phyloP scores from a whole-genome alignment of 1,284 basidiomycete species.

The Ustilago cynodontis region DNA sequence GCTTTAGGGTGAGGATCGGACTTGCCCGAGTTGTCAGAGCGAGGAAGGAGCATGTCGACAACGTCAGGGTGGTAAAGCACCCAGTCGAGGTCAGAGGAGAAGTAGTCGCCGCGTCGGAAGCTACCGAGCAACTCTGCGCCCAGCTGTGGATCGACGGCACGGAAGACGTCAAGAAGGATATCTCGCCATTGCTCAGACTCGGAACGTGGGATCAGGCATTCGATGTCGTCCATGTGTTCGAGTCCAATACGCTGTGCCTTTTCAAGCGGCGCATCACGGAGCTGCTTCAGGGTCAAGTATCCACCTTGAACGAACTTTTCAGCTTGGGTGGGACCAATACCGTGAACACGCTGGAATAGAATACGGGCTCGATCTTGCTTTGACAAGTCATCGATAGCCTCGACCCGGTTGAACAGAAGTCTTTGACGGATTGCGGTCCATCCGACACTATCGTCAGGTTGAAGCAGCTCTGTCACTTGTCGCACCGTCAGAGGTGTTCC shows the following conservation, averaged over 20 bases:
- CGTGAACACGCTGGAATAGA: conserved; percentile 37
- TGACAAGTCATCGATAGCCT: conserved; percentile 23
- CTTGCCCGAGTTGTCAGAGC: conserved; percentile 5
- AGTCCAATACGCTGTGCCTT: conserved; percentile 36
- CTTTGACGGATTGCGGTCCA: conserved; percentile 34
- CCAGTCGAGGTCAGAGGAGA: conserved; percentile 46
- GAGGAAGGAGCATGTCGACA: conserved; percentile 18
- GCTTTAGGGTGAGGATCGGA: conserved; percentile 21
- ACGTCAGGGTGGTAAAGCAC: conserved; percentile 36
- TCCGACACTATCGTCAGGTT: conserved; percentile 41
- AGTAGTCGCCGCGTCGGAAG: conserved; percentile 42
- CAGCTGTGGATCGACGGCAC: conserved; percentile 22
- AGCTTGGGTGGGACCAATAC: conserved; percentile 31
- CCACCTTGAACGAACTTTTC: conserved; percentile 35
- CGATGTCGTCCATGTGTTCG: conserved; percentile 33
- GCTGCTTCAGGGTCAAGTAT: conserved; percentile 32
- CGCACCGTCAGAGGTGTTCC: conserved; percentile 25
- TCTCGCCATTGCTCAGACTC: conserved; percentile 32
- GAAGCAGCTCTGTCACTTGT: conserved; percentile 21
- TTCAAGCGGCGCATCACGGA: conserved; percentile 33
- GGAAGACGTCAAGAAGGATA: conserved; percentile 21
- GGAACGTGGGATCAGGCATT: conserved; percentile 35
- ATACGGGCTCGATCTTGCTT: conserved; percentile 24
- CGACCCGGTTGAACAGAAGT: conserved; percentile 21
- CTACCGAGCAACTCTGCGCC: conserved; percentile 35